Evolutionary conservation across 345 rosid genomes (phyloP).

Genomic region (Aquilaria malaccensis): DNA sequence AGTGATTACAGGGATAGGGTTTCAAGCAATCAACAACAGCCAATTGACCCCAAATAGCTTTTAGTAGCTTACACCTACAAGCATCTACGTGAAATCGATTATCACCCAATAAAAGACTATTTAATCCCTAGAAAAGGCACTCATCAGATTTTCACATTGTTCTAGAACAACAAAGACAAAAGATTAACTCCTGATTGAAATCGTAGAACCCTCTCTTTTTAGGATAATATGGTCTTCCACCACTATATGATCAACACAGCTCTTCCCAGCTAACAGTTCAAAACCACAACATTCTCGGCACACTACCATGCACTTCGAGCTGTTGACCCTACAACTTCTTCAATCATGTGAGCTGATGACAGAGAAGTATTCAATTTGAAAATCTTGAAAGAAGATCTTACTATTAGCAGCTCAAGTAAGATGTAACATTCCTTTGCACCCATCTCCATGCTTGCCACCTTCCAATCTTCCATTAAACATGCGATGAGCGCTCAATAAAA

Average conservation of each 20-base stretch:
- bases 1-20: too few species aligned
- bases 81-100: too few species aligned
- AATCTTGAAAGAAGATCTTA: conserved; percentile 7
- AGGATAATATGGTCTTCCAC: conserved; percentile 8
- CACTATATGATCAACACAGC: conserved; percentile 1
- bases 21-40: too few species aligned
- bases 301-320: conserved; percentile 11
- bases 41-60: too few species aligned
- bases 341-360: conserved; percentile 7
- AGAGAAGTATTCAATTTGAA: conserved; percentile 8
- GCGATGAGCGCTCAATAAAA: conserved; percentile 19
- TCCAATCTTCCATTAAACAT: conserved; percentile 2
- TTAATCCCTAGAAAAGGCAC: too few species aligned
- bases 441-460: conserved; percentile 9
- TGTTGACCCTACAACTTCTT: not conserved
- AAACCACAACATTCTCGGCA: not conserved
- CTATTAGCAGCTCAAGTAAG: conserved; percentile 6
- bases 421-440: conserved; percentile 12
- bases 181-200: too few species aligned
- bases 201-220: not conserved
- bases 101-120: too few species aligned
- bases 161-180: too few species aligned
- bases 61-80: too few species aligned
- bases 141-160: too few species aligned
- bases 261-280: conserved; percentile 10